Evolutionary conservation across 352 stramenopile species (phyloP).

Genomic region (Phytophthora citrophthora): DNA sequence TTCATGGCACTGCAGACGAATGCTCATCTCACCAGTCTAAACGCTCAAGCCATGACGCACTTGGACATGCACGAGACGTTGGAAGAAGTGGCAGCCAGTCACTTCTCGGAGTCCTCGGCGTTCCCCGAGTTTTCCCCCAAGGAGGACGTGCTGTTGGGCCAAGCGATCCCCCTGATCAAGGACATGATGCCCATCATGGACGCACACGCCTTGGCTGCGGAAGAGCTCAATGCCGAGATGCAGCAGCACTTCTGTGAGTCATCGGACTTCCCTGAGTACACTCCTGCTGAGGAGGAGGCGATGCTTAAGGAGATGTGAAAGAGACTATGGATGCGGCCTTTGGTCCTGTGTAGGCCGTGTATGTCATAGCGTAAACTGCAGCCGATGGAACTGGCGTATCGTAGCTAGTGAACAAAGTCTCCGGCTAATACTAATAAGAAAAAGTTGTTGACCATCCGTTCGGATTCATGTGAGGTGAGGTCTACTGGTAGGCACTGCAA

Average conservation of each 20-base stretch:
- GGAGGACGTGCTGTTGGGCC: conserved; percentile 58
- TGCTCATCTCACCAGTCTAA: conserved; percentile 34
- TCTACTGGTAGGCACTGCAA: background rate
- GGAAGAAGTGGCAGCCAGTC: conserved; percentile 51
- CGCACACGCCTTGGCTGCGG: conserved; percentile 39
- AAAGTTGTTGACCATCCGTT: background rate
- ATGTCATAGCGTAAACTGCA: conserved; percentile 1
- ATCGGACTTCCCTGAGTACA: conserved; percentile 71
- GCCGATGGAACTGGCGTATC: conserved; percentile 4
- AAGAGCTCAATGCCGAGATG: conserved; percentile 49
- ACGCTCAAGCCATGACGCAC: conserved; percentile 28
- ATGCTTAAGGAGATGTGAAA: conserved; percentile 40
- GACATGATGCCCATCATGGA: conserved; percentile 14
- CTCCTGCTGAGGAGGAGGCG: conserved; percentile 53
- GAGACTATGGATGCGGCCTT: background rate
- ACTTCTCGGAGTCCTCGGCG: conserved; percentile 69
- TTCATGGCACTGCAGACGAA: conserved; percentile 17
- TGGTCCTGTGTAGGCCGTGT: no score
- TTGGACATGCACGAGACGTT: conserved; percentile 44
- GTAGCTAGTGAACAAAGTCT: conserved; percentile 2
- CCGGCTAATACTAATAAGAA: conserved; percentile 9
- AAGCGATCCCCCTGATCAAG: conserved; percentile 30
- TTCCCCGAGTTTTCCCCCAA: conserved; percentile 69
- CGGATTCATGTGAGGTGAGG: background rate
- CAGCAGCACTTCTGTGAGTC: conserved; percentile 57